Evolutionary conservation across 2,329 filamentous ascomycete species (phyloP).

Genomic region (Truncatella angustata): DNA sequence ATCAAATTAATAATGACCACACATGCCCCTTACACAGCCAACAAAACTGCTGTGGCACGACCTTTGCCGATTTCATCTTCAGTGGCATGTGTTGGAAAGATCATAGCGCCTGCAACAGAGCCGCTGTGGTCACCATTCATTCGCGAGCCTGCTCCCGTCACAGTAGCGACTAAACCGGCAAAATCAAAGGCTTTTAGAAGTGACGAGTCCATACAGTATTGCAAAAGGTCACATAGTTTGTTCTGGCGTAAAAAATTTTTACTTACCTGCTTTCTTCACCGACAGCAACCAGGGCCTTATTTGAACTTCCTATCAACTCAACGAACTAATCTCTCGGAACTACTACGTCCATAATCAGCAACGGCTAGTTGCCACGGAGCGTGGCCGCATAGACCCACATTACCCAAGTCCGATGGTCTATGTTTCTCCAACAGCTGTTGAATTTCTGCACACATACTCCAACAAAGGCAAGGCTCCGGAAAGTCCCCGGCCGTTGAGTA

Average conservation of each 20-base stretch:
- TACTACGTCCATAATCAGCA: too few relatives aligned
- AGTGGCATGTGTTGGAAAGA: not conserved
- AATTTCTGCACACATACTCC: too few relatives aligned
- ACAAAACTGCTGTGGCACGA: constrained; percentile 25
- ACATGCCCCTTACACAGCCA: constrained; percentile 25
- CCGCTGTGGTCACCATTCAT: constrained; percentile 19
- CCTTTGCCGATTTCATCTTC: constrained; percentile 28
- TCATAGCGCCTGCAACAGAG: not conserved
- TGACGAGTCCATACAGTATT: not conserved
- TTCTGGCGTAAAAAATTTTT: not conserved
- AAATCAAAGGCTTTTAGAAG: constrained; percentile 21
- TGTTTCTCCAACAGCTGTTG: not conserved
- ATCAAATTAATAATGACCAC: constrained; percentile 26
- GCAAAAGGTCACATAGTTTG: not conserved
- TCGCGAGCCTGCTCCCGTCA: constrained; percentile 29
- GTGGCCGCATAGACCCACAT: too few relatives aligned
- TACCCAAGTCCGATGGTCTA: too few relatives aligned
- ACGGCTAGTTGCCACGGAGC: constrained; percentile 4
- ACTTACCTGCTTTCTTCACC: not conserved
- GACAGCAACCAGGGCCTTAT: too few relatives aligned
- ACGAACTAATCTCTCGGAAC: too few relatives aligned
- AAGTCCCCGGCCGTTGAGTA: too few relatives aligned
- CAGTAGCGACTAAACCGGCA: constrained; percentile 28
- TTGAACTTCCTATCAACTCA: too few relatives aligned
- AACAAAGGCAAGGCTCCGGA: not conserved